Conservation (phyloP, 2,329 filamentous ascomycete species). For the Endocalyx cinctus region DNA sequence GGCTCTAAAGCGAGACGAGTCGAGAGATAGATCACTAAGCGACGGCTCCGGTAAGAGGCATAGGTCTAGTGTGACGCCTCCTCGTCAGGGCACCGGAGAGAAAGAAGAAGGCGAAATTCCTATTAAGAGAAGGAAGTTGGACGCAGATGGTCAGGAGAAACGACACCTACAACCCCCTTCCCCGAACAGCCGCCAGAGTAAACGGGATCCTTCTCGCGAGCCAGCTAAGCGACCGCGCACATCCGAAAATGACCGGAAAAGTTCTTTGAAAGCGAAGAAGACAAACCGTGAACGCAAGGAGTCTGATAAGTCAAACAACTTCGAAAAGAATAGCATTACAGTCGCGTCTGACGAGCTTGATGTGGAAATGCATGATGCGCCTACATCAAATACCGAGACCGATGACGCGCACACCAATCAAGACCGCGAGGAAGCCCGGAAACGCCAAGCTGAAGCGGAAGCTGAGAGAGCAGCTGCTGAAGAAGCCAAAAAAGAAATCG, state of each 20-base stretch:
- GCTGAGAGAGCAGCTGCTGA: slow-evolving; percentile 21
- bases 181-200: slow-evolving; percentile 42
- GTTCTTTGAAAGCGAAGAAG: slow-evolving; percentile 33
- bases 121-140: slow-evolving; percentile 53
- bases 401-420: slow-evolving; percentile 28
- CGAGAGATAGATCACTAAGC: slow-evolving; percentile 48
- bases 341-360: slow-evolving; percentile 55
- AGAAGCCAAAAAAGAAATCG: slow-evolving; percentile 26
- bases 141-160: slow-evolving; percentile 48
- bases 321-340: slow-evolving; percentile 47
- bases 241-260: slow-evolving; percentile 33
- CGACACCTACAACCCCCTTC: slow-evolving; percentile 38
- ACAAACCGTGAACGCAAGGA: slow-evolving; percentile 37
- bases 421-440: slow-evolving; percentile 33
- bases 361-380: slow-evolving; percentile 50
- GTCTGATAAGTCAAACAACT: slow-evolving; percentile 32
- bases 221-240: slow-evolving; percentile 27
- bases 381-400: slow-evolving; percentile 20
- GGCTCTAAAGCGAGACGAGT: slow-evolving; percentile 57
- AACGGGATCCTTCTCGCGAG: slow-evolving; percentile 39
- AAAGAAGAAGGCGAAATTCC: slow-evolving; percentile 50
- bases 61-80: slow-evolving; percentile 55
- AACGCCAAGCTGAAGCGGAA: slow-evolving; percentile 29
- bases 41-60: slow-evolving; percentile 55
- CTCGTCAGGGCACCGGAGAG: slow-evolving; percentile 45